phyloP scores from a whole-genome alignment of 306 rosid genomes.

The Vachellia collinsii region DNA sequence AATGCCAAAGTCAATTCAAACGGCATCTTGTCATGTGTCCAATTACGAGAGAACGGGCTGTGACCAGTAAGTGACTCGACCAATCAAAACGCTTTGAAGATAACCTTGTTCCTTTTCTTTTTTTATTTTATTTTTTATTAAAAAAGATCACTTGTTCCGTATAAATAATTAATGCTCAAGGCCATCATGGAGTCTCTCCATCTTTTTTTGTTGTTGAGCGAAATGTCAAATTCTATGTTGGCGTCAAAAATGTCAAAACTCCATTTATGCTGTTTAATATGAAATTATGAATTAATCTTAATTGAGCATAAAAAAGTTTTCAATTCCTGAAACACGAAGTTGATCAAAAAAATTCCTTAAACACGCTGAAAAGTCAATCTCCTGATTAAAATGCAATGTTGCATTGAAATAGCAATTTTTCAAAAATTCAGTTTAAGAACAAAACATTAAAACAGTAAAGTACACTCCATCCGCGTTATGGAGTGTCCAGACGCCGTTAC shows the following conservation, averaged over 20 bases:
- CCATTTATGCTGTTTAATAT: background rate
- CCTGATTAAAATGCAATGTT: too few relatives aligned
- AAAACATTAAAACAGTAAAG: too few relatives aligned
- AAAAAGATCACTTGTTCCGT: background rate
- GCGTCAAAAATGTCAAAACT: background rate
- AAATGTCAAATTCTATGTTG: background rate
- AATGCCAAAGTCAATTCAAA: slow-evolving; percentile 32
- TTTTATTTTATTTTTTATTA: background rate
- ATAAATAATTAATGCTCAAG: too few relatives aligned
- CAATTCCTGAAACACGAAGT: too few relatives aligned
- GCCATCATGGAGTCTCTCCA: too few relatives aligned
- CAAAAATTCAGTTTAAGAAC: background rate
- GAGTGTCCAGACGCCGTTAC: background rate
- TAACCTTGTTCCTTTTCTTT: background rate
- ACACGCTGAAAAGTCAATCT: background rate
- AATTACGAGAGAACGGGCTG: background rate
- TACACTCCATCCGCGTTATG: background rate
- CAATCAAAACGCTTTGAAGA: background rate
- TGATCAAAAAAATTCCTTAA: background rate
- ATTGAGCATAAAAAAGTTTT: background rate
- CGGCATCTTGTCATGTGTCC: slow-evolving; percentile 14
- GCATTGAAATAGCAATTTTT: background rate
- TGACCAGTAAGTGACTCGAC: background rate
- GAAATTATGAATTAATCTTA: background rate
- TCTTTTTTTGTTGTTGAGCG: background rate